Evolutionary conservation across 805 yeast genomes (phyloP).

Genomic region (Candida maris): DNA sequence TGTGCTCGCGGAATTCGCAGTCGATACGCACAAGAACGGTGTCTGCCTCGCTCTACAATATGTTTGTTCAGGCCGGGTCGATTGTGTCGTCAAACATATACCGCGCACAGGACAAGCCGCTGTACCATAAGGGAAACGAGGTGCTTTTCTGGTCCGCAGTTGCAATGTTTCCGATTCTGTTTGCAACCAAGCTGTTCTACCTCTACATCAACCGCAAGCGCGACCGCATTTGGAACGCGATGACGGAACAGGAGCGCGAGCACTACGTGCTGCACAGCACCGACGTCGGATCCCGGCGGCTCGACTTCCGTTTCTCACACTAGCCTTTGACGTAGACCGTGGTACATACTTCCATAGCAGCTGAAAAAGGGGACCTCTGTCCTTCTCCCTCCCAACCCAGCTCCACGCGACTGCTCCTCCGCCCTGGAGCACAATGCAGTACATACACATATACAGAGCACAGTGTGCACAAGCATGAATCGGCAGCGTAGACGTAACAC

Average conservation of each 20-base stretch:
- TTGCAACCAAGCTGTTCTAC: slow-evolving; percentile 37
- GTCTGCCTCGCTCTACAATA: slow-evolving; percentile 61
- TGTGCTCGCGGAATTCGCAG: slow-evolving; percentile 62
- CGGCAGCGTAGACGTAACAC: too few relatives aligned
- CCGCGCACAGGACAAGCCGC: slow-evolving; percentile 53
- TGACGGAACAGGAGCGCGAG: slow-evolving; percentile 48
- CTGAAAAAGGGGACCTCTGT: too few relatives aligned
- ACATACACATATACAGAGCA: too few relatives aligned
- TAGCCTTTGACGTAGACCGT: slow-evolving; percentile 11
- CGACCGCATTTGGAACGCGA: slow-evolving; percentile 46
- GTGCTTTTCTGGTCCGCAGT: slow-evolving; percentile 35
- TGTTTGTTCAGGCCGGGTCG: slow-evolving; percentile 56
- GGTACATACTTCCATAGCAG: too few relatives aligned
- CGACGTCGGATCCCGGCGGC: slow-evolving; percentile 55
- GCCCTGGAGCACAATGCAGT: too few relatives aligned
- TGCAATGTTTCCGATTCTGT: slow-evolving; percentile 26
- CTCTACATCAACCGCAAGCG: slow-evolving; percentile 40
- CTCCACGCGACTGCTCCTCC: too few relatives aligned
- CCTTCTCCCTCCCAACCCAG: too few relatives aligned
- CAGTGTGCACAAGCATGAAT: too few relatives aligned
- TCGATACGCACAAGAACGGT: slow-evolving; percentile 63
- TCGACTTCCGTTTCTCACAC: slow-evolving; percentile 41
- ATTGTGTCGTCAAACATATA: slow-evolving; percentile 57
- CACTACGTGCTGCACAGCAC: slow-evolving; percentile 42
- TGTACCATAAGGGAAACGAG: slow-evolving; percentile 55